phyloP scores from a whole-genome alignment of 345 rosid species.

The Hibiscus tridactylites region DNA sequence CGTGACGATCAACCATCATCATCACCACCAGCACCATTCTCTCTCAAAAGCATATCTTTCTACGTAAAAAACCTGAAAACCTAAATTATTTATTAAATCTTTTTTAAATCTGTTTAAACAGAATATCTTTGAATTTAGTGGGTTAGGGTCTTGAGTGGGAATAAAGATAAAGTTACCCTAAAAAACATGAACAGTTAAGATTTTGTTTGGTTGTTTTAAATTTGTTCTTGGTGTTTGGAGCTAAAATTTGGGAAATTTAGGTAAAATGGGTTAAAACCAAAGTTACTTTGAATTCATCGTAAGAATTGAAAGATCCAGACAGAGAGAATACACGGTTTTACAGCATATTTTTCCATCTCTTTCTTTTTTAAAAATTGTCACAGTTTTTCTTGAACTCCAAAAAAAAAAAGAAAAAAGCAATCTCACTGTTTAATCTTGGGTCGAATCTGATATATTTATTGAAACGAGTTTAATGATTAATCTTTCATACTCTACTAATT shows the following conservation, averaged over 20 bases:
- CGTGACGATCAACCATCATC: no score
- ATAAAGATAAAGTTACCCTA: neutral
- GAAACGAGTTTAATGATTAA: no score
- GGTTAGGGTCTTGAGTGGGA: neutral
- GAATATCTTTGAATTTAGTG: neutral
- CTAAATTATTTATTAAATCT: slow-evolving; percentile 11
- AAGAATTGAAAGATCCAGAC: slow-evolving; percentile 38
- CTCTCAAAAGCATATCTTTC: neutral
- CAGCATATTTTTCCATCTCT: neutral
- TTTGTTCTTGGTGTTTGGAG: slow-evolving; percentile 15
- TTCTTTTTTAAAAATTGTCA: neutral
- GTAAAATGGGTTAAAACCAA: neutral
- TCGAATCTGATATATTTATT: no score
- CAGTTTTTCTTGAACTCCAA: neutral
- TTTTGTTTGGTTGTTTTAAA: neutral
- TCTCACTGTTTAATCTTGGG: neutral
- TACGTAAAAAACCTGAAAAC: neutral
- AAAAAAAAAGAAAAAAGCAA: no score
- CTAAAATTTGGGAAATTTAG: neutral
- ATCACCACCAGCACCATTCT: neutral
- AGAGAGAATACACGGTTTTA: slow-evolving; percentile 11
- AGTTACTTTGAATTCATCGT: slow-evolving; percentile 32
- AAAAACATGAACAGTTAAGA: neutral
- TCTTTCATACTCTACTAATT: no score
- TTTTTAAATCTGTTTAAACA: neutral